Evolutionary conservation across 768 basidiomycete genomes (phyloP), one percentile per base, ranked within the genome.

Genomic region (Lentinula raphanica): DNA sequence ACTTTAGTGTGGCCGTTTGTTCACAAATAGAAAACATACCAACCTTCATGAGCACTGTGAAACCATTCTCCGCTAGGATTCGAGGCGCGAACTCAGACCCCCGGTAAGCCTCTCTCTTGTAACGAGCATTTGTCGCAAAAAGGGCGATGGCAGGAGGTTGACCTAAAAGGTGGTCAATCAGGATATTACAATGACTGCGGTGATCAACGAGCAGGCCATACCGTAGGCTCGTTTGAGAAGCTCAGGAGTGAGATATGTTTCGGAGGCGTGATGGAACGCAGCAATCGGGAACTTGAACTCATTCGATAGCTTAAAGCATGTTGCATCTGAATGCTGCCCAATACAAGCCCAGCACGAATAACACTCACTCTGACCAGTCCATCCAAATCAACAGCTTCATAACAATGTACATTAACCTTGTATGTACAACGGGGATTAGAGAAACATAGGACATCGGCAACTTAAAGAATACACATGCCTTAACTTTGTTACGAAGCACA

Each of bases 401-500:
- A 79, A 49, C 83, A 85, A 60, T 84, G 82, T 0, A 74, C 74
- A 49, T 84, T 76, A 3, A 86, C 77, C 81, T 83, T 32, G 28
- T 45, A 49, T 7, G 28, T 21, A 44, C 42, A 6, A 44, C 6
- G 5, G 35, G 13, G 5, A 2, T 25, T 40, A 36, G 38, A 25
- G 17, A 23, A 28, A 12, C 11, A n/a, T 50, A 12, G 7, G 23
- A 19, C 12, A 15, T 15, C 13, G 13, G 6, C 23, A 40, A 27
- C 6, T n/a, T 13, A 7, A 15, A 53, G 53, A 15, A 2, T n/a
- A 38, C 17, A 54, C 56, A 49, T 13, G 86, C 87, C 76, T 88
- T 92, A 48, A 90, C 88, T 56, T 81, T 79, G 13, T 92, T 91
- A 62, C 92, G 75, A 6, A 93, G 69, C 1, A 92, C 87, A 65